A percentile compares a stretch with the other conserved stretches of the same genome.
phyloP scores from a whole-genome alignment of 1,139 yeast genomes.

The Arxiozyma slooffiae region DNA sequence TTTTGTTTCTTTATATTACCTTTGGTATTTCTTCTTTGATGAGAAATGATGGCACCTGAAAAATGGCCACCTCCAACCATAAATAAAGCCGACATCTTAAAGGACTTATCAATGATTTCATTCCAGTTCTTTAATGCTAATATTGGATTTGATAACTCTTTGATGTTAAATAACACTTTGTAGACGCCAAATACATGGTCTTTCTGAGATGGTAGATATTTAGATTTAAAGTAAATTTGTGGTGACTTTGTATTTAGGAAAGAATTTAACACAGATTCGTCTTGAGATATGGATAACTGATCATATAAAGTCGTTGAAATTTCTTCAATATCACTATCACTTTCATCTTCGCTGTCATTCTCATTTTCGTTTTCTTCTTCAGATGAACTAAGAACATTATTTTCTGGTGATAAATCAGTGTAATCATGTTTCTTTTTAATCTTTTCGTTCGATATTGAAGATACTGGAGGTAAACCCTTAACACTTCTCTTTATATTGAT shows the following conservation, averaged over 20 bases:
- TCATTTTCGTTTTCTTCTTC: constrained; percentile 5
- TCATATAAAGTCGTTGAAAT: background rate
- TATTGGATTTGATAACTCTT: constrained; percentile 34
- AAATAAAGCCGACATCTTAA: constrained; percentile 53
- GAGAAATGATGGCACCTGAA: constrained; percentile 88
- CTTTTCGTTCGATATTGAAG: constrained; percentile 28
- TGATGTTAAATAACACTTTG: constrained; percentile 49
- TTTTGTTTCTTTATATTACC: constrained; percentile 40
- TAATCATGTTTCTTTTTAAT: background rate
- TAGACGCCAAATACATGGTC: constrained; percentile 52
- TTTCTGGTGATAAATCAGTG: background rate
- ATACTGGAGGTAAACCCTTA: constrained; percentile 29
- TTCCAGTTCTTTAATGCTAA: constrained; percentile 27
- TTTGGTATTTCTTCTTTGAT: constrained; percentile 43
- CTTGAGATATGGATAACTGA: constrained; percentile 4
- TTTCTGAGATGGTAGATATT: constrained; percentile 31
- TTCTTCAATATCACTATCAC: constrained; percentile 4
- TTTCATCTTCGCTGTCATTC: too few species aligned
- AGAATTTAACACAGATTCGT: constrained; percentile 34
- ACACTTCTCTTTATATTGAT: constrained; percentile 50
- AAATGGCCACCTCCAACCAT: constrained; percentile 99
- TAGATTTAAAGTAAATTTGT: constrained; percentile 45
- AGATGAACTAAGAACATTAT: background rate
- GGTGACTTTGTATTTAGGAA: constrained; percentile 60
- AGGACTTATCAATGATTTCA: constrained; percentile 15